Percentiles rank a stretch among this genome's conserved stretches.
These are phyloP conservation scores for Ceratorhiza oryzae-sativae DNA, from an alignment of 1,284 basidiomycete genomes.

Conservation along the genomic window DNA sequence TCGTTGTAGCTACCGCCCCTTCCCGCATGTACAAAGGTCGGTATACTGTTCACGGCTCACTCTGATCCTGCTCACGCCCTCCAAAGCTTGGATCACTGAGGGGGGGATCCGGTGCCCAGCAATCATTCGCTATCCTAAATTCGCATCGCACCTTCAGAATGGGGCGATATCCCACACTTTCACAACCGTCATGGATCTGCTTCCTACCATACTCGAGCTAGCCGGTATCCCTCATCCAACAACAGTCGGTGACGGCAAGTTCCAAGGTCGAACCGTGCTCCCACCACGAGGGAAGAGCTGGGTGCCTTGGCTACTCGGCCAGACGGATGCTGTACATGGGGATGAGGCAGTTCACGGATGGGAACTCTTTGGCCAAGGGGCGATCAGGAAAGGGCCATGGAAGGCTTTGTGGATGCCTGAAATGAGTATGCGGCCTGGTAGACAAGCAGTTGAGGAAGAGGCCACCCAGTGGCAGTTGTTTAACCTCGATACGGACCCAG, in stretches of 20 bases:
- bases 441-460: not conserved
- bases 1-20: not conserved
- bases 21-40: slow-evolving; percentile 20
- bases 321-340: slow-evolving; percentile 8
- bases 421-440: not conserved
- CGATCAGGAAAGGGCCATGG: slow-evolving; percentile 2
- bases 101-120: slow-evolving; percentile 16
- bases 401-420: slow-evolving; percentile 20
- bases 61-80: not conserved
- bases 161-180: slow-evolving; percentile 1
- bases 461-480: slow-evolving; percentile 8
- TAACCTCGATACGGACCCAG: slow-evolving; percentile 7
- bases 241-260: not conserved
- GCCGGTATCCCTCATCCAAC: slow-evolving; percentile 1
- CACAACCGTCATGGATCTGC: slow-evolving; percentile 15
- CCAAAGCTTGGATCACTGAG: slow-evolving; percentile 10
- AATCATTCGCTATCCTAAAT: slow-evolving; percentile 11
- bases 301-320: slow-evolving; percentile 2
- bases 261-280: not conserved
- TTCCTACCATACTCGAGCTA: slow-evolving; percentile 4
- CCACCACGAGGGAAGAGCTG: slow-evolving; percentile 12
- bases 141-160: slow-evolving; percentile 2
- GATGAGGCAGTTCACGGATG: slow-evolving; percentile 6
- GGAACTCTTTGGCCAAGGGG: slow-evolving; percentile 10
- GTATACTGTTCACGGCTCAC: not conserved